Evolutionary conservation across 1,284 basidiomycete species (phyloP), one percentile per base, ranked within the genome.

Genomic region (Melampsora occidentalis): DNA sequence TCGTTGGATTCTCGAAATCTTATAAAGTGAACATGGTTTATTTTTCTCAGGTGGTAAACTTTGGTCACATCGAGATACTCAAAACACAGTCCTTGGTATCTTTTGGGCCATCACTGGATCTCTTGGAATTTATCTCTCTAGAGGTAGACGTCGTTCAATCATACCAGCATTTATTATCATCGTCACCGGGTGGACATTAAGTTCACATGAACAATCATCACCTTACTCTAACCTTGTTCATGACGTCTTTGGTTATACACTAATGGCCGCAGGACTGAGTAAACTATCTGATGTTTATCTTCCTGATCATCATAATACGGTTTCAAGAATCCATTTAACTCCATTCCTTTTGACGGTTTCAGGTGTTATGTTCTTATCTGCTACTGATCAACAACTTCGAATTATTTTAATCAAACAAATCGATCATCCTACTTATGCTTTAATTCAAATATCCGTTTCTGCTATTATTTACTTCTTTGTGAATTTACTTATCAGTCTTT

Each of bases 141-240:
- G 93, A 68, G 90, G 91, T 61, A 93, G 93, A 76, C 89, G 90
- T 86, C 88, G 94, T 76, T 92, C 90, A 63, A 88, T 96, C 28
- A 86, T 96, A 2, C 94, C 95, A 1, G 88, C 88, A 20, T 78
- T 94, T 46, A 93, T 97, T 91, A 93, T 95, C 79, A 88, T 93
- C 76, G 85, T 96, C 78, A 96, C 94, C 0, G 95, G 95, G 2
- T 97, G 93, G 91, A 94, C 91, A 0, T 96, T 97, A 93, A 91
- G 91, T 3, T 90, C 91, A 57, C 95, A 97, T 80, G 88, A 88
- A 1, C 95, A 97, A 84, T 89, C 88, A 10, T 85, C 94, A 62
- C 76, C 72, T 62, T 69, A 80, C 68, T 78, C 61, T 2, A 81
- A 81, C 12, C 80, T 91, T 90, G 90, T 96, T 2, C 94, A 97